phyloP scores from a whole-genome alignment of 768 basidiomycete species.

The Lactarius quietus region DNA sequence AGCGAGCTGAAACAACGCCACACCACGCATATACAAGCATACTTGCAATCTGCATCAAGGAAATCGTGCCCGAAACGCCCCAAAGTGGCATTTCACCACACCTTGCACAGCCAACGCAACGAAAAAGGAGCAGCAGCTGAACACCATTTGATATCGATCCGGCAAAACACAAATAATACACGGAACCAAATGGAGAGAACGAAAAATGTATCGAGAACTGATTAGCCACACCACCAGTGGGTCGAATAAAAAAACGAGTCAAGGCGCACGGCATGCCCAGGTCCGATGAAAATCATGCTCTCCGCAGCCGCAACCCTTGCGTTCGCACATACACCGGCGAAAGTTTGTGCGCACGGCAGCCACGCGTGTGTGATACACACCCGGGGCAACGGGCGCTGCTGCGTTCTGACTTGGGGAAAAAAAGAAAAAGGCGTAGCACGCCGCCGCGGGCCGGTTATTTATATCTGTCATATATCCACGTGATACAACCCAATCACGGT shows the following conservation, averaged over 20 bases:
- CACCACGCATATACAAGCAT: neutral
- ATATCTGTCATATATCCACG: conserved; percentile 12
- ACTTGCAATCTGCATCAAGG: neutral
- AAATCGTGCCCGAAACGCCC: neutral
- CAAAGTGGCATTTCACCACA: conserved; percentile 4
- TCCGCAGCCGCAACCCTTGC: conserved; percentile 42
- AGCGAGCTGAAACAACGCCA: neutral
- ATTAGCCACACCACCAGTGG: conserved; percentile 61
- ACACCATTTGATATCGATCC: neutral
- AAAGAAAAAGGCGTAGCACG: too few species aligned
- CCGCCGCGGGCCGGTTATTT: conserved; percentile 24
- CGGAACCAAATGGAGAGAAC: neutral
- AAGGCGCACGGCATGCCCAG: conserved; percentile 72
- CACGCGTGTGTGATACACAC: conserved; percentile 17
- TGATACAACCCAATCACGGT: conserved; percentile 34
- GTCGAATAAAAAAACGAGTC: conserved; percentile 23
- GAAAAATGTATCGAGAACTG: conserved; percentile 56
- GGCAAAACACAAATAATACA: conserved; percentile 2
- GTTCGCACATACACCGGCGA: conserved; percentile 15
- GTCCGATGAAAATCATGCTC: conserved; percentile 39
- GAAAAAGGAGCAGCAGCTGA: neutral
- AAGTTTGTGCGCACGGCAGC: conserved; percentile 25
- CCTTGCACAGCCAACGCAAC: neutral
- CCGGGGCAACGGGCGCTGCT: neutral
- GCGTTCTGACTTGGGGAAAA: conserved; percentile 27